phyloP scores from a whole-genome alignment of 2,329 filamentous ascomycete species.

The Aureobasidium melanogenum region DNA sequence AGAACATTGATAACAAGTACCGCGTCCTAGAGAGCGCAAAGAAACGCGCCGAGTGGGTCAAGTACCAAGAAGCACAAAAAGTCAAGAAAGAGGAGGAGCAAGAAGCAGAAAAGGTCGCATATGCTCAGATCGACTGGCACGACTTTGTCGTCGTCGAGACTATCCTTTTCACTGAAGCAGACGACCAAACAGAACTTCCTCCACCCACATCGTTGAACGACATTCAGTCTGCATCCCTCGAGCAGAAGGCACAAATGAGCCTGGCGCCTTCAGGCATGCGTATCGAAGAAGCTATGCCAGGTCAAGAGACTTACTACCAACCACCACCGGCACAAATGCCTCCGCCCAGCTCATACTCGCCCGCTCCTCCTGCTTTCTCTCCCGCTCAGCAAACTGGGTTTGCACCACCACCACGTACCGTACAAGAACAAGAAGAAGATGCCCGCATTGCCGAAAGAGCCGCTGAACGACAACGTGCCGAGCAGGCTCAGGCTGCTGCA shows the following conservation, averaged over 20 bases:
- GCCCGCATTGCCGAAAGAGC: conserved; percentile 22
- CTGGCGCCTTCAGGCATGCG: conserved; percentile 66
- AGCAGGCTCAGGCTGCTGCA: conserved; percentile 63
- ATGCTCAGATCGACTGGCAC: conserved; percentile 93
- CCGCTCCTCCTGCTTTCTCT: conserved; percentile 13
- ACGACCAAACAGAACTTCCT: conserved; percentile 78
- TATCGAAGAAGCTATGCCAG: conserved; percentile 69
- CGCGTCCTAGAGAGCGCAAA: conserved; percentile 71
- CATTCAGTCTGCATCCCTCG: conserved; percentile 85
- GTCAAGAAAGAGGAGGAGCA: conserved; percentile 81
- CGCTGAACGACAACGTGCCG: conserved; percentile 52
- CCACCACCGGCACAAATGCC: conserved; percentile 22
- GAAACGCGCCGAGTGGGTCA: conserved; percentile 78
- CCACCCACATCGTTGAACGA: conserved; percentile 85
- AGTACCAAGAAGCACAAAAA: conserved; percentile 76
- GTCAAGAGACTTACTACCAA: conserved; percentile 24
- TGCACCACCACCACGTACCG: conserved; percentile 13
- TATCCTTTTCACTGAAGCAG: conserved; percentile 80
- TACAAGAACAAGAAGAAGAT: conserved; percentile 31
- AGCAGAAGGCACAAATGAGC: conserved; percentile 88
- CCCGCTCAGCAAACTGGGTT: conserved; percentile 13
- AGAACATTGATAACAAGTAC: conserved; percentile 70
- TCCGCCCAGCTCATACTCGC: conserved; percentile 20
- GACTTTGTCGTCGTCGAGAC: conserved; percentile 96
- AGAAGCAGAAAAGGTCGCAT: conserved; percentile 66